Evolutionary conservation across 768 basidiomycete genomes (phyloP).

Genomic region (Gloeostereum incarnatum): DNA sequence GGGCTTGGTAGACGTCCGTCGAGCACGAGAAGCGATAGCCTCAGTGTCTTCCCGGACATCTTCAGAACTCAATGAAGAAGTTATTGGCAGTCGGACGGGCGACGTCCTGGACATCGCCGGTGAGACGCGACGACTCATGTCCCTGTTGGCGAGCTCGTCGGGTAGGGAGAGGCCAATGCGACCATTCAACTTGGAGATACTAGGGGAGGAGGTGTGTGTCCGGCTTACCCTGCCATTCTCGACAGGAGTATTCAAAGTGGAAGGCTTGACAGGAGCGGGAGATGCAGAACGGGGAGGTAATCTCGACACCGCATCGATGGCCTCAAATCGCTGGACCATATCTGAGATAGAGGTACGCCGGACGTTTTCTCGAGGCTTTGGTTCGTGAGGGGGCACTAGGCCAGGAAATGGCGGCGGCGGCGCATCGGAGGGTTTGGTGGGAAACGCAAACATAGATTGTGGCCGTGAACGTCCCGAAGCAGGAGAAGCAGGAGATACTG

Average conservation of each 20-base stretch:
- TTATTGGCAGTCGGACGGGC: no score
- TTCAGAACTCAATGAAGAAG: no score
- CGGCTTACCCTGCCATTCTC: no score
- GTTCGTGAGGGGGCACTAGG: constrained; percentile 38
- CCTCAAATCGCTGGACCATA: constrained; percentile 79
- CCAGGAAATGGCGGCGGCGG: constrained; percentile 22
- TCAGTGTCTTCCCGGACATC: constrained; percentile 12
- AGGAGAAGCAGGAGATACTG: constrained; percentile 16
- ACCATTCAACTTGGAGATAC: no score
- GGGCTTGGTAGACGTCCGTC: constrained; percentile 19
- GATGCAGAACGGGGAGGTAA: constrained; percentile 13
- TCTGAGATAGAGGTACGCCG: constrained; percentile 78
- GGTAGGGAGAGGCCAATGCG: no score
- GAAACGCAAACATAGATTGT: constrained; percentile 75
- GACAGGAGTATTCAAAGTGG: neutral
- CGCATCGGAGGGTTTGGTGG: constrained; percentile 39
- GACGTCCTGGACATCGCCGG: no score
- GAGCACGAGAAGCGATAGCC: constrained; percentile 14
- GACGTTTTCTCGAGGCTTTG: constrained; percentile 25
- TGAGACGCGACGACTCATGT: no score
- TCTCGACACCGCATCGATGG: constrained; percentile 34
- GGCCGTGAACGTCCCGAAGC: constrained; percentile 49
- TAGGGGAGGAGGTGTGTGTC: no score
- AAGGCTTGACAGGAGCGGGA: constrained; percentile 19
- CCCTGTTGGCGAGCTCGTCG: no score